Evolutionary conservation across 345 rosid genomes (phyloP), one percentile per base, ranked within the genome.

Genomic region (Pistacia integerrima): DNA sequence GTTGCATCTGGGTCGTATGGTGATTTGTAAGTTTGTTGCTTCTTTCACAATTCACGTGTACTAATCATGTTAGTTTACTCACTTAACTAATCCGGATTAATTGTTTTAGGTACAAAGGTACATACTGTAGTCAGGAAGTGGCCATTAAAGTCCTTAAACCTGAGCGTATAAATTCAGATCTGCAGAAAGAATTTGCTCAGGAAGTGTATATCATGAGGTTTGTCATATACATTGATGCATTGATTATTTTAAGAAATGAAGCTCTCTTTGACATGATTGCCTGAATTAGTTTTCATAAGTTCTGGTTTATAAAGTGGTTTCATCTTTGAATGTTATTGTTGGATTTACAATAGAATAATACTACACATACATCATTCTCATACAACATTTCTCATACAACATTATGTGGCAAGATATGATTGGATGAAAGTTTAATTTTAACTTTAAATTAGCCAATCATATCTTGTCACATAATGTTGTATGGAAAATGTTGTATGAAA

Each of bases 1-100:
- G 89, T 95, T 80, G 99, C 99, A 70, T 93, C 98, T 78, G 99
- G 99, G 69, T 88, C 99, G 72, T 93, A 93, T 82, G 99, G 99
- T 64, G 98, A 93, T 82, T 74, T 95, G 99, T 95, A 90, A 92
- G 99, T 90, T 76, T 52, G 68, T 52, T 62, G 49, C 52, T 49
- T 17, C 72, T 74, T 28, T 79, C 66, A 18, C 75, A 61, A 41
- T 41, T 41, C 46, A 41, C 3, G 46, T 65, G 22, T 76, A 59
- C 25, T 64, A 67, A 13, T 67, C 18, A 13, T 56, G 7, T 76
- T 76, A 64, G 48, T 46, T 18, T 64, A 35, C 33, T 52, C n/a
- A 51, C 25, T 68, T 63, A 58, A 74, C 72, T 46, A 20, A 8
- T 48, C 65, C 55, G 67, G 56, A 56, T 76, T 77, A 16, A 58